Evolutionary conservation across 345 rosid species (phyloP), one percentile per base, ranked within the genome.

Genomic region (Dipteronia dyeriana): DNA sequence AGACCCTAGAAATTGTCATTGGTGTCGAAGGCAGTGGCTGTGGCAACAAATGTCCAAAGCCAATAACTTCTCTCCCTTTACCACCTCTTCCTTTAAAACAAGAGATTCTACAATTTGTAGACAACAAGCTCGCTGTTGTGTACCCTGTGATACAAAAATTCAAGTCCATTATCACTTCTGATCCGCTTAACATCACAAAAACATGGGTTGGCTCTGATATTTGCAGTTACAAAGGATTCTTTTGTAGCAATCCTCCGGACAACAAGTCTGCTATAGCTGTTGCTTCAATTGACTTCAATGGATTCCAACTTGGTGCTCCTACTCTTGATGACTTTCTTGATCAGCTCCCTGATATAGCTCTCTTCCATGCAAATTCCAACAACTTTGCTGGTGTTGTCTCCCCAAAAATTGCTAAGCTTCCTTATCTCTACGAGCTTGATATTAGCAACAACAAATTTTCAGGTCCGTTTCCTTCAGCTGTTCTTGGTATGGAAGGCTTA

Each of bases 321-420:
- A 74, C 87, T 2, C 87, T 95, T n/a, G 90, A 91, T 23, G 93
- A 93, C 23, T 95, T 91, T 38, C 88, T 92, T 31, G 98, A 93
- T 63, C 86, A 83, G 43, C 89, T 93, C 22, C 94, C 93, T 0
- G 95, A 88, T 68, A 78, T 93, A 41, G 97, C 94, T 14, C 84
- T 95, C 69, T 95, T 93, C 81, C 97, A 95, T 45, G 98, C 93
- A 19, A 95, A 95, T 78, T 91, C 97, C 70, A 95, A 95, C 86
- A 81, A 80, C 77, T 95, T 95, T 51, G 59, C 85, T 0, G 98
- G 98, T 31, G 53, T 84, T 0, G 60, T 91, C 66, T 88, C 95
- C 1, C 74, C 93, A 0, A 80, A 79, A 25, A 88, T 95, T 47
- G 79, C 89, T 54, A 83, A 88, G 62, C 97, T 94, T 68, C 84